phyloP scores from a whole-genome alignment of 78 protist genomes.

The Pigoraptor vietnamica region DNA sequence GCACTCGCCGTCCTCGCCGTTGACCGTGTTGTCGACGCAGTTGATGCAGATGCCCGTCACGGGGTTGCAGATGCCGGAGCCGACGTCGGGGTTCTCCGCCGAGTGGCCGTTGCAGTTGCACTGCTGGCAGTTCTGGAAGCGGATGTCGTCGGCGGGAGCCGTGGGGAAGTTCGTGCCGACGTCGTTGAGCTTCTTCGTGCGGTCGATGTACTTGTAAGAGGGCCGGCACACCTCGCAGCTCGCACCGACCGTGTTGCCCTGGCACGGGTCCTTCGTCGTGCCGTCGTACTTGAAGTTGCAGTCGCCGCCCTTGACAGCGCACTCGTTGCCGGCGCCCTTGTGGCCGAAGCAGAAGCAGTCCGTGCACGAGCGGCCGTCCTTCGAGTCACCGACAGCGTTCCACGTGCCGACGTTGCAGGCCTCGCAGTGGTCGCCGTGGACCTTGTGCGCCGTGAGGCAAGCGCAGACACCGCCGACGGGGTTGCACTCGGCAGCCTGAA shows the following conservation, averaged over 20 bases:
- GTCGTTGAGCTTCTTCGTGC: background rate
- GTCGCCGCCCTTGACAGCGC: background rate
- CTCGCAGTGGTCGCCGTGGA: background rate
- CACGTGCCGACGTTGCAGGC: background rate
- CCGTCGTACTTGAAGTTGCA: background rate
- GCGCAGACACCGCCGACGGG: background rate
- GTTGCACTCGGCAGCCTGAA: background rate
- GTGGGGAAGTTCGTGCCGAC: background rate
- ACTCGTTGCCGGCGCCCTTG: background rate
- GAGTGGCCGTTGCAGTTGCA: conserved; percentile 12
- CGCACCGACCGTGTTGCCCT: background rate
- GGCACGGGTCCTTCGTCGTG: background rate
- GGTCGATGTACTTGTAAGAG: background rate
- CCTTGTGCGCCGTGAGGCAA: background rate
- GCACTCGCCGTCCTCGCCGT: background rate
- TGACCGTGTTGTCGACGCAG: background rate
- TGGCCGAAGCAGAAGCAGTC: conserved; percentile 4
- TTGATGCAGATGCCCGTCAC: background rate
- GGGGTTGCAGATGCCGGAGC: background rate
- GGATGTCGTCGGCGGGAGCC: background rate
- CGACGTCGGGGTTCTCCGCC: background rate
- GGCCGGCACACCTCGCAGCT: background rate
- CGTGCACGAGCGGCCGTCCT: background rate
- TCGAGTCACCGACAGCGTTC: background rate
- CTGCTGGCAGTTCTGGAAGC: background rate